phyloP scores from a whole-genome alignment of 2,329 filamentous ascomycete species.

The Fusarium bulbicola region DNA sequence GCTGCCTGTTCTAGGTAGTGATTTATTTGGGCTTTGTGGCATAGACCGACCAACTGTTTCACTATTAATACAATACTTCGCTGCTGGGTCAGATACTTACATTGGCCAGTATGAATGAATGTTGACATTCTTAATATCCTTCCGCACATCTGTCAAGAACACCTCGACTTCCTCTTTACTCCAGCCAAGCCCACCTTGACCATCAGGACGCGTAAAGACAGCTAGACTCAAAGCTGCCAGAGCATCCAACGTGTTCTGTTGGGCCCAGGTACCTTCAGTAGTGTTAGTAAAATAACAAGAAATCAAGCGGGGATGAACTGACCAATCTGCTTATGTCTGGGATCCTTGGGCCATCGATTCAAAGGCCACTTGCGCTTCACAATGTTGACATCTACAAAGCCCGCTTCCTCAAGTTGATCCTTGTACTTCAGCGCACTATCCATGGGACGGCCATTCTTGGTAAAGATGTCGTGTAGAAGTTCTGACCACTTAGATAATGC shows the following conservation, averaged over 20 bases:
- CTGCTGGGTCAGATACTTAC: rapidly evolving
- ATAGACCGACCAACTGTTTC: neutral
- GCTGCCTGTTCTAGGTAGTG: neutral
- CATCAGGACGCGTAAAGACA: neutral
- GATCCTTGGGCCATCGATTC: conserved; percentile 15
- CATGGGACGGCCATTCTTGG: neutral
- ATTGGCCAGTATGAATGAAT: conserved; percentile 1
- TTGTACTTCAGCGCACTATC: conserved; percentile 14
- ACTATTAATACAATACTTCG: rapidly evolving
- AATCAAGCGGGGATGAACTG: rapidly evolving
- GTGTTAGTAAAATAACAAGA: neutral
- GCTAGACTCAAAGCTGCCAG: neutral
- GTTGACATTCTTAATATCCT: neutral
- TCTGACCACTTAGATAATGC: conserved; percentile 11
- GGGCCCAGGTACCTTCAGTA: neutral
- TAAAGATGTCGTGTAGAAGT: neutral
- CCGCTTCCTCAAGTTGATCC: conserved; percentile 8
- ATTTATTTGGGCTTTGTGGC: neutral
- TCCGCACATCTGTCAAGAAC: neutral
- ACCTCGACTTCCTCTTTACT: neutral
- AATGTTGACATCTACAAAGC: neutral
- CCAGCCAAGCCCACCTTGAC: neutral
- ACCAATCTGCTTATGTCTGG: conserved; percentile 32
- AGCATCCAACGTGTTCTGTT: neutral
- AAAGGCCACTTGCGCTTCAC: conserved; percentile 20